phyloP scores from a whole-genome alignment of 495 filamentous ascomycete genomes.

The Penicillium macrosclerotiorum region DNA sequence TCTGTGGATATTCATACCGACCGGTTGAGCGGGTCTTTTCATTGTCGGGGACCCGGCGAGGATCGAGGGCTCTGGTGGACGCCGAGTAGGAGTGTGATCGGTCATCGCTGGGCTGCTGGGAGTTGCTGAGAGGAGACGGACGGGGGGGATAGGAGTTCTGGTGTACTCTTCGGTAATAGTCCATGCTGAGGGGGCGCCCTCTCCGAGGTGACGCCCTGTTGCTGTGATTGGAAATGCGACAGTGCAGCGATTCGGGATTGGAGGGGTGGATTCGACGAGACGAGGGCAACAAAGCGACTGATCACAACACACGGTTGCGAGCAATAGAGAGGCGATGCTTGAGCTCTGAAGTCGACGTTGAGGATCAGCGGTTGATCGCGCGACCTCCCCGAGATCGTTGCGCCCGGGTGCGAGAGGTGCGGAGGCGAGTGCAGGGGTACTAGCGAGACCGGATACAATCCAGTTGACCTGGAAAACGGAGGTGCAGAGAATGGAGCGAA shows the following conservation, averaged over 20 bases:
- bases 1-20: slow-evolving; percentile 25
- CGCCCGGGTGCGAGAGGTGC: slow-evolving; percentile 9
- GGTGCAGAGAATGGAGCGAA: not conserved
- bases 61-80: slow-evolving; percentile 20
- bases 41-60: slow-evolving; percentile 19
- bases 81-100: slow-evolving; percentile 15
- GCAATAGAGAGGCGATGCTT: not conserved
- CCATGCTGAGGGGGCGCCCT: slow-evolving; percentile 12
- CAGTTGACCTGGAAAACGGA: no score
- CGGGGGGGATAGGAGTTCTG: slow-evolving; percentile 23
- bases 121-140: slow-evolving; percentile 22
- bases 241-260: no score
- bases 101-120: slow-evolving; percentile 28
- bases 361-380: slow-evolving; percentile 30
- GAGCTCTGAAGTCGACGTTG: slow-evolving; percentile 11
- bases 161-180: slow-evolving; percentile 17
- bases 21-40: slow-evolving; percentile 26
- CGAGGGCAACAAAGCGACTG: no score
- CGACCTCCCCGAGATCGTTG: slow-evolving; percentile 20
- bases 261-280: not conserved
- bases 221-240: no score
- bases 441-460: no score
- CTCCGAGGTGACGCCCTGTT: no score
- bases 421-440: no score
- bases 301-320: not conserved